Conservation (phyloP, 2,329 filamentous ascomycete species). For the Penicillium fuscoglaucum region DNA sequence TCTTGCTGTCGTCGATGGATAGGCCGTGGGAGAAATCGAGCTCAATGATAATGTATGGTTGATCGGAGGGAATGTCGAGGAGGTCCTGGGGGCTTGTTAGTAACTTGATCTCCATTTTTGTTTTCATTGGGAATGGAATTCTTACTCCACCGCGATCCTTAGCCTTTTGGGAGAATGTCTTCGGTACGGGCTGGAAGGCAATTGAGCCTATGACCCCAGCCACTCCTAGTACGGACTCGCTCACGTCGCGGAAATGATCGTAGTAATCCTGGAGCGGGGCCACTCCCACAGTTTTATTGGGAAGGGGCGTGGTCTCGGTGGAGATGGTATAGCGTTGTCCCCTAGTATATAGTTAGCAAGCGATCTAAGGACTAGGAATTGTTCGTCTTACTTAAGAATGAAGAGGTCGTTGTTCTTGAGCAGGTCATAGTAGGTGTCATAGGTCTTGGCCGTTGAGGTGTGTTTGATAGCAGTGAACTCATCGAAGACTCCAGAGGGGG, state of each 20-base stretch:
- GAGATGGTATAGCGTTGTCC: conserved; percentile 45
- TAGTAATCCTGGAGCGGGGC: conserved; percentile 35
- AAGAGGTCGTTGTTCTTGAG: conserved; percentile 46
- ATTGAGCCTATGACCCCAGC: conserved; percentile 35
- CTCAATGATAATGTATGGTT: conserved; percentile 49
- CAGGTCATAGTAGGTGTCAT: conserved; percentile 49
- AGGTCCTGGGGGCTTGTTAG: conserved; percentile 34
- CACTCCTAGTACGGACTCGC: conserved; percentile 29
- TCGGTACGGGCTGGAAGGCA: conserved; percentile 41
- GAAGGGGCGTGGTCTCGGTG: conserved; percentile 42
- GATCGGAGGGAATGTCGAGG: conserved; percentile 42
- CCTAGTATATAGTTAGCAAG: conserved; percentile 15
- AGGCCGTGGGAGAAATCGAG: conserved; percentile 46
- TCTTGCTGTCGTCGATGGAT: conserved; percentile 36
- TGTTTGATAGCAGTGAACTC: conserved; percentile 55
- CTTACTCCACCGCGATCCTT: conserved; percentile 40
- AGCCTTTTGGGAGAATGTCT: conserved; percentile 35
- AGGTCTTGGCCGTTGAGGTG: conserved; percentile 50
- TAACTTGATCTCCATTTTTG: background rate
- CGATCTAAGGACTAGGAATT: background rate
- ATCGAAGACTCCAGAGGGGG: conserved; percentile 56
- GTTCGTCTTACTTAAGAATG: conserved; percentile 27
- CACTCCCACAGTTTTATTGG: conserved; percentile 31
- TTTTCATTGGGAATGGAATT: conserved; percentile 7
- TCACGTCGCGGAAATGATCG: conserved; percentile 37